phyloP scores from a whole-genome alignment of 257 asterid species.

The Eucommia ulmoides region DNA sequence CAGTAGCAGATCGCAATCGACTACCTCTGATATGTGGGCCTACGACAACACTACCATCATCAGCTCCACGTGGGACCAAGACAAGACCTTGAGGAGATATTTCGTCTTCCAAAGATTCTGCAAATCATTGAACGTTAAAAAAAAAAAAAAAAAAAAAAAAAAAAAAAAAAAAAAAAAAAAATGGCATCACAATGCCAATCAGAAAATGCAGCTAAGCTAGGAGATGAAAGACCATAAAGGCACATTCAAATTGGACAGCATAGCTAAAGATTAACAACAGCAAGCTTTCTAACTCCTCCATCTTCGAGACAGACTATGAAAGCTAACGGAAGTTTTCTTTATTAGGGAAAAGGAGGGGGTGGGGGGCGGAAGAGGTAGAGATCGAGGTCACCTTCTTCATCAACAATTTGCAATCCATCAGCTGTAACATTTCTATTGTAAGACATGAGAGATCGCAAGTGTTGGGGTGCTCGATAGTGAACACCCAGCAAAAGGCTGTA shows the following conservation, averaged over 20 bases:
- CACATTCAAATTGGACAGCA: too few species aligned
- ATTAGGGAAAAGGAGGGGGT: background rate
- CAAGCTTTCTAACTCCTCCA: too few species aligned
- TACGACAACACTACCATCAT: slow-evolving; percentile 48
- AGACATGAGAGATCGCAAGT: slow-evolving; percentile 57
- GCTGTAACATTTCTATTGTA: slow-evolving; percentile 30
- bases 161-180: too few species aligned
- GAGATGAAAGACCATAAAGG: background rate
- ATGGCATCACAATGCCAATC: too few species aligned
- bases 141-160: too few species aligned
- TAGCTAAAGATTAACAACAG: too few species aligned
- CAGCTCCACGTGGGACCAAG: slow-evolving; percentile 71
- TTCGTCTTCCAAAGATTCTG: slow-evolving; percentile 82
- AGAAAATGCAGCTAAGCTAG: background rate
- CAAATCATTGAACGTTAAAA: too few species aligned
- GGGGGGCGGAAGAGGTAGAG: background rate
- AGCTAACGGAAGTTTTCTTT: too few species aligned
- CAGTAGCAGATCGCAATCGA: slow-evolving; percentile 74
- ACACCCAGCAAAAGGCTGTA: slow-evolving; percentile 93
- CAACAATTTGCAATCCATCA: slow-evolving; percentile 75
- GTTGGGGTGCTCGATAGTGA: slow-evolving; percentile 93
- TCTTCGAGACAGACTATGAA: too few species aligned
- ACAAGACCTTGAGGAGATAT: slow-evolving; percentile 90
- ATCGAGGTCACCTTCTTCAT: slow-evolving; percentile 65
- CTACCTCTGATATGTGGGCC: slow-evolving; percentile 92